Evolutionary conservation across 495 filamentous ascomycete species (phyloP).

Genomic region (Polyplosphaeria fusca): DNA sequence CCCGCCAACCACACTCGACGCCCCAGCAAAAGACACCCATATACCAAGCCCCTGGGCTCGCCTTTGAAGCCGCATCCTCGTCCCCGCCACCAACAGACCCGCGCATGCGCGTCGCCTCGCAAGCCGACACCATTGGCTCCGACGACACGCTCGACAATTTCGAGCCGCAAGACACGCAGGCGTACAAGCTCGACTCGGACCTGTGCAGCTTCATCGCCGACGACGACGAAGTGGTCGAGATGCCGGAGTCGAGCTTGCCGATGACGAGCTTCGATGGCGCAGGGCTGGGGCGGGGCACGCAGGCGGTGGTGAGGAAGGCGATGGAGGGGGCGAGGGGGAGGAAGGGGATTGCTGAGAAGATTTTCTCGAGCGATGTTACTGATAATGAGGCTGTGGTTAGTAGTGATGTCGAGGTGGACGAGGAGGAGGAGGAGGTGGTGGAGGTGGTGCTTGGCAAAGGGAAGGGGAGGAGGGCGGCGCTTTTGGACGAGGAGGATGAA

Average conservation of each 20-base stretch:
- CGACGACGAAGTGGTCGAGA: conserved; percentile 20
- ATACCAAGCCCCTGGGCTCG: conserved; percentile 19
- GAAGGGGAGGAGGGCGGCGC: no score
- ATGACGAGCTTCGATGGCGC: not conserved
- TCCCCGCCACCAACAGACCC: conserved; percentile 34
- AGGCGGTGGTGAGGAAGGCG: conserved; percentile 12
- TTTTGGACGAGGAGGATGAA: no score
- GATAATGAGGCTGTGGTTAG: conserved; percentile 26
- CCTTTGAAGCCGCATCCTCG: conserved; percentile 18
- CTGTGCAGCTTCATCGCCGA: conserved; percentile 19
- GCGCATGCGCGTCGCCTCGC: conserved; percentile 23
- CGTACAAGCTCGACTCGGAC: conserved; percentile 25
- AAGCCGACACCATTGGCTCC: conserved; percentile 28
- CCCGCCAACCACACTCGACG: conserved; percentile 1
- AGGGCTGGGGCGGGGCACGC: conserved; percentile 23
- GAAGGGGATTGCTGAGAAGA: conserved; percentile 13
- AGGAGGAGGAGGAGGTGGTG: no score
- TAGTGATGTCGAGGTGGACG: conserved; percentile 23
- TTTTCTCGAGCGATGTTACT: conserved; percentile 26
- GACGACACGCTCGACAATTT: conserved; percentile 16
- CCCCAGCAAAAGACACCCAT: conserved; percentile 8
- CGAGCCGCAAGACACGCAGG: conserved; percentile 17
- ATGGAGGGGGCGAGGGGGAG: not conserved
- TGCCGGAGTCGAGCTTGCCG: conserved; percentile 24
- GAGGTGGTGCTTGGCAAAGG: not conserved